Evolutionary conservation across 2,329 filamentous ascomycete species (phyloP), one percentile per base, ranked within the genome.

Genomic region (Aureobasidium sp.): DNA sequence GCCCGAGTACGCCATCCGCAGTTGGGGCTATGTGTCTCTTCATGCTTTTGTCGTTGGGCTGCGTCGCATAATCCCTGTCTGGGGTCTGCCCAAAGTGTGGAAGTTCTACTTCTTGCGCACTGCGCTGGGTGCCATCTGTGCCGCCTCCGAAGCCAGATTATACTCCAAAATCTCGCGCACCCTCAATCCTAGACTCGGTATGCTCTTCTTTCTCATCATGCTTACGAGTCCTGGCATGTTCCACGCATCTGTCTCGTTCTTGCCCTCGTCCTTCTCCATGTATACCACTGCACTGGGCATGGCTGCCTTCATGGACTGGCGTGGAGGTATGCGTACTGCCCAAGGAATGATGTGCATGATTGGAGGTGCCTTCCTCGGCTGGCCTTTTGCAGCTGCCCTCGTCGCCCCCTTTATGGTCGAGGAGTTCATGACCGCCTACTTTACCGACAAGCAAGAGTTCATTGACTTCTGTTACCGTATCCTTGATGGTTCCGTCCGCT

Each of bases 221-320:
- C 77, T 90, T 54, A 85, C 87, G 62, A 95, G 89, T 64, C 90
- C 94, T 0, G 94, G 94, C 47, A 95, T 96, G 81, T 97, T 96
- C 72, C 91, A 97, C 74, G 88, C 94, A 5, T 91, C 90, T 62
- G 83, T 89, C 1, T 86, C 93, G 6, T 97, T 90, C 70, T 79
- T 99, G 5, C 94, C 94, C 0, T 96, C 92, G 9, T 96, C 89
- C 73, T 99, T 99, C 71, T 89, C 94, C 70, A 99, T 99, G 94
- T 97, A 95, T 73, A 89, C 86, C 63, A 86, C 85, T 15, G 94
- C 94, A 81, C 79, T 97, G 8, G 94, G 92, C 12, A 84, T 91
- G 61, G 84, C 91, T 1, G 85, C 90, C 0, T 99, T 97, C 74
- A 88, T 99, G 83, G 90, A 96, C 74, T 94, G 90, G 87, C 83